Percentiles rank a stretch among this genome's conserved stretches.
phyloP scores from a whole-genome alignment of 371 early-diverging fungal species.

The Mortierella sp. region DNA sequence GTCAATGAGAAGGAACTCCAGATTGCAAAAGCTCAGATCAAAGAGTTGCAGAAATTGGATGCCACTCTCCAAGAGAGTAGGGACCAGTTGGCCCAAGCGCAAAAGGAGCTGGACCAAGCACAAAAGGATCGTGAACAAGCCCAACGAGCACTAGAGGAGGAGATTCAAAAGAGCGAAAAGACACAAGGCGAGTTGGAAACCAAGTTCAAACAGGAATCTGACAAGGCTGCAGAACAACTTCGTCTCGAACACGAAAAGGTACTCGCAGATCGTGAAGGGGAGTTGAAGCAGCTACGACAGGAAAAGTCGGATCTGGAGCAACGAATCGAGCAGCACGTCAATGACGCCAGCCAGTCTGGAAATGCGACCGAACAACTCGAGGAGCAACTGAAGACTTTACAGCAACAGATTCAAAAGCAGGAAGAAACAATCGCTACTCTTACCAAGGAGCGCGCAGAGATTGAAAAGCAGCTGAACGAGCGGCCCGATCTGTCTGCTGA shows the following conservation, averaged over 20 bases:
- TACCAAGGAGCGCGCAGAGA: conserved; percentile 33
- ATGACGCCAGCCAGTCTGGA: conserved; percentile 28
- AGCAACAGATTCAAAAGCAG: conserved; percentile 15
- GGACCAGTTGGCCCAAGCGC: conserved; percentile 24
- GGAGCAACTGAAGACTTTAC: conserved; percentile 26
- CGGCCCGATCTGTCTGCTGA: conserved; percentile 28
- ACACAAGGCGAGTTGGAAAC: conserved; percentile 18
- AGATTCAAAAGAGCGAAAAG: conserved; percentile 14
- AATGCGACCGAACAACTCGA: conserved; percentile 28
- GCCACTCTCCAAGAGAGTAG: conserved; percentile 10
- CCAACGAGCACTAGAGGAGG: conserved; percentile 12
- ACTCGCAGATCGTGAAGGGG: conserved; percentile 54
- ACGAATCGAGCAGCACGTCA: conserved; percentile 21
- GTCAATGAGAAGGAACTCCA: conserved; percentile 32
- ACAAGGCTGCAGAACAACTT: conserved; percentile 27
- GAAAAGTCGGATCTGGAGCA: conserved; percentile 51
- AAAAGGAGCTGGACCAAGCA: conserved; percentile 16
- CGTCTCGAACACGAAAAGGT: conserved; percentile 51
- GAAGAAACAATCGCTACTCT: conserved; percentile 14
- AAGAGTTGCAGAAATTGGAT: conserved; percentile 41
- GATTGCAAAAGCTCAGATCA: conserved; percentile 36
- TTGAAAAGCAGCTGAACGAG: conserved; percentile 47
- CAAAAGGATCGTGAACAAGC: conserved; percentile 21
- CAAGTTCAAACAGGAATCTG: conserved; percentile 13
- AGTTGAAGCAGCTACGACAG: conserved; percentile 44